Base-by-base conservation (phyloP, 1,284 basidiomycete species). In the Ustilago sp. region DNA sequence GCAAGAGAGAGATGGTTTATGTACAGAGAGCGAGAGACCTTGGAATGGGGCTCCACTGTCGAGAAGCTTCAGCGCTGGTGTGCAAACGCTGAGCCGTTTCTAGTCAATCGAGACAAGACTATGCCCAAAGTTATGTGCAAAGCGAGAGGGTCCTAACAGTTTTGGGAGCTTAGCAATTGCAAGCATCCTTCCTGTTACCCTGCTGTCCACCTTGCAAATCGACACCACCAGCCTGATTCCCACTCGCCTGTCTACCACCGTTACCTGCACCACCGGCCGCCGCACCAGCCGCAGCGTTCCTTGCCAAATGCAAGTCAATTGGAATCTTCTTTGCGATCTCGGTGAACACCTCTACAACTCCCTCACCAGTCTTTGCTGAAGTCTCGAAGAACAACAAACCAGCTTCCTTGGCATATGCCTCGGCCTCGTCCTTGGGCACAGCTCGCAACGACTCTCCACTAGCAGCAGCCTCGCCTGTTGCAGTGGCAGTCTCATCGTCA, bases 361-460 rank as follows among this genome's bases (percentile, higher is more conserved):
- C 95, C 81, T 96, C 93, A 45, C 97, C 97, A 9, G 94, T 97
- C 91, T 99, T 99, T 48, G 96, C 96, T 84, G 92, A 94, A 23
- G 96, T 98, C 89, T 99, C 96, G 82, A 98, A 98, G 89, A 99
- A 99, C 63, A 99, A 88, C 63, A 99, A 87, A 1, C 93, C 93
- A 38, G 92, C 91, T 87, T 99, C 97, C 73, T 93, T 91, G 11
- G 97, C 96, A 86, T 99, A 99, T 8, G 94, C 94, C 86, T 95
- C 92, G 1, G 96, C 97, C 88, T 98, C 97, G 80, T 97, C 95
- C 72, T 75, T 72, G 38, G 83, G 71, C 19, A 85, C 82, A 11
- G 82, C 83, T 8, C 84, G 59, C 32, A 75, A 57, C 72, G 65
- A 67, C 45, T 80, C 64, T 13, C 63, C 74, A 11, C 50, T 62